Evolutionary conservation across 2,329 filamentous ascomycete genomes (phyloP), one percentile per base, ranked within the genome.

Genomic region (Ophiocordyceps camponoti-rufipedis): DNA sequence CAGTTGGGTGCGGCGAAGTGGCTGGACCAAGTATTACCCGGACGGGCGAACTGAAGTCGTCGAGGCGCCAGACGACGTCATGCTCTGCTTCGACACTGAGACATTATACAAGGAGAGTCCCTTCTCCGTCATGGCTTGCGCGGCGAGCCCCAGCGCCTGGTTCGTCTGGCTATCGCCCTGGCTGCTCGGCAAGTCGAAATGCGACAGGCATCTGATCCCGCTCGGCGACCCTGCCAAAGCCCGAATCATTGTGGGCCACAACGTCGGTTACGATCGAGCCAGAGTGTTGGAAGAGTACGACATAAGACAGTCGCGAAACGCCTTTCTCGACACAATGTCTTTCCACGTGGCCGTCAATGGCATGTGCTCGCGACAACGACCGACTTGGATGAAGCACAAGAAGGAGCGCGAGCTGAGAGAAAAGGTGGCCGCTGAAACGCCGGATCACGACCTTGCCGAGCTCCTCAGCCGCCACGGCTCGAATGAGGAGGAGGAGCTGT

Each of bases 81-180:
- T 89, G 71, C 68, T 96, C 46, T 88, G 83, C 35, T 98, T 98
- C 54, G 91, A 98, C 62, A 94, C 88, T 1, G 91, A 98, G 62
- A 88, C 95, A 42, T 80, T 98, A 81, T 98, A 82, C 75, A 94
- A 93, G 59, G 78, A 91, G 57, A 89, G 81, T 52, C 80, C 83
- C 0, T 98, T 86, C 61, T 87, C 93, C 0, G 86, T 94, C 47
- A 96, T 98, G 86, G 91, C 93, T 19, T 96, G 89, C 58, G 91
- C 93, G 13, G 84, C 80, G 16, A 87, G 87, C 53, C 80, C 85
- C 1, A 88, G 79, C 3, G 80, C 87, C 29, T 98, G 93, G 93
- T 98, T 98, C 65, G 85, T 82, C 1, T 98, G 91, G 91, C 63
- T 98, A 45, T 98, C 91, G 12, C 91, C 91, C 0, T 98, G 89